Conservation (phyloP, 805 yeast species). For the Dipodascus geniculatus region DNA sequence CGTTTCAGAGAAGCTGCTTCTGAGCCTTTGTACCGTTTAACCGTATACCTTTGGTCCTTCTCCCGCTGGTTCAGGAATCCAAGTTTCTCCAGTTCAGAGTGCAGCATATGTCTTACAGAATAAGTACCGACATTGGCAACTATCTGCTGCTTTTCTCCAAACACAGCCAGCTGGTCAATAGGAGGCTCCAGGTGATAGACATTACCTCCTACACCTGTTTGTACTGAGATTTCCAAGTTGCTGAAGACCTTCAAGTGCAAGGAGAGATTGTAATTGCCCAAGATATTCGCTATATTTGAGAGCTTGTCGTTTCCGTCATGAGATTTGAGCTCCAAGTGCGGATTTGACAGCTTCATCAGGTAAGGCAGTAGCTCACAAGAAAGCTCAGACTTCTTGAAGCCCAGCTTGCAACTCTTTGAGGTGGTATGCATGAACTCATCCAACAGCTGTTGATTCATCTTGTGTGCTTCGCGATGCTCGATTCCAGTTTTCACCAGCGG, state of each 20-base stretch:
- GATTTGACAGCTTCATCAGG: constrained; percentile 17
- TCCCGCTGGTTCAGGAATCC: not conserved
- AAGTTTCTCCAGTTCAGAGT: constrained; percentile 1
- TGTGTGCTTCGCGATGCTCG: constrained; percentile 5
- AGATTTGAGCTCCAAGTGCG: constrained; percentile 10
- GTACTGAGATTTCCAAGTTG: not conserved
- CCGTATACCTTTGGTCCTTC: not conserved
- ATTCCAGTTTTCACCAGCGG: constrained; percentile 11
- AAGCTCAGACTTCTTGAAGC: constrained; percentile 7
- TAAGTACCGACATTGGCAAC: constrained; percentile 6
- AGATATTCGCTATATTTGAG: not conserved
- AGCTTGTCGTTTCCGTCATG: not conserved
- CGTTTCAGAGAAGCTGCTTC: not conserved
- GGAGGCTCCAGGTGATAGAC: not conserved
- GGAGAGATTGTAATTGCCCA: constrained; percentile 5
- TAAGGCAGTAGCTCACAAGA: constrained; percentile 25
- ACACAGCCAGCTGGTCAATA: not conserved
- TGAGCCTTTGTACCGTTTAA: not conserved
- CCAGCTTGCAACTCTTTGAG: constrained; percentile 9
- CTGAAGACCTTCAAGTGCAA: not conserved
- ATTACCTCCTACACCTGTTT: constrained; percentile 1
- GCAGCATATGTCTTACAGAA: constrained; percentile 6
- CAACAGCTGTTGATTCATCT: constrained; percentile 22
- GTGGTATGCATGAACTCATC: constrained; percentile 17
- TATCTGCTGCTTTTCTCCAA: constrained; percentile 1